Conservation (phyloP, 371 early-diverging fungal species). For the Chytridium lagenaria region DNA sequence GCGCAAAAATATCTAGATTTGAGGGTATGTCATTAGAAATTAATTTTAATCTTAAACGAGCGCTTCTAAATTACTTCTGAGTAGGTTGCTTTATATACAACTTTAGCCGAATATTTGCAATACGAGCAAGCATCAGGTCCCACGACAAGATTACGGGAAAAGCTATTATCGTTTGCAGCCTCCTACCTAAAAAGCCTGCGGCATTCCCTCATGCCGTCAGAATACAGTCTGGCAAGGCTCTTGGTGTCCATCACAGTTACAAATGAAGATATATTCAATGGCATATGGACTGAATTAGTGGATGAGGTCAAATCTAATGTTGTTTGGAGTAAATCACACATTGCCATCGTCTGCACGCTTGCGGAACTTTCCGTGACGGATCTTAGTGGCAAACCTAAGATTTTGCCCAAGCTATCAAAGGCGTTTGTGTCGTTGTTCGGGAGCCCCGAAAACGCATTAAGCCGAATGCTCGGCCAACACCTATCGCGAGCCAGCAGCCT, state of each 20-base stretch:
- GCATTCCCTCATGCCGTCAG: not conserved
- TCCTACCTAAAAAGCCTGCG: not conserved
- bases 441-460: not conserved
- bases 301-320: not conserved
- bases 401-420: not conserved
- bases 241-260: not conserved
- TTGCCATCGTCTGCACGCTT: not conserved
- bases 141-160: not conserved
- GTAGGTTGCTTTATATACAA: no score
- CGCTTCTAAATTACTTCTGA: no score
- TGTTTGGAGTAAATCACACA: not conserved
- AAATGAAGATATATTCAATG: not conserved
- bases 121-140: no score
- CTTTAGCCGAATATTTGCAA: no score
- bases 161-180: not conserved
- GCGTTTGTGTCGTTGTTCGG: not conserved
- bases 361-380: not conserved
- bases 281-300: not conserved
- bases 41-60: no score
- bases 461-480: not conserved
- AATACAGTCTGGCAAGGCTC: not conserved
- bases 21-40: not conserved
- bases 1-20: not conserved
- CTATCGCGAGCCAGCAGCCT: not conserved
- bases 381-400: not conserved